A percentile compares a stretch with the other conserved stretches of the same genome.
These are phyloP conservation scores for Zymoseptoria passerinii DNA, from an alignment of 2,329 filamentous ascomycete species.

Conservation along the genomic window DNA sequence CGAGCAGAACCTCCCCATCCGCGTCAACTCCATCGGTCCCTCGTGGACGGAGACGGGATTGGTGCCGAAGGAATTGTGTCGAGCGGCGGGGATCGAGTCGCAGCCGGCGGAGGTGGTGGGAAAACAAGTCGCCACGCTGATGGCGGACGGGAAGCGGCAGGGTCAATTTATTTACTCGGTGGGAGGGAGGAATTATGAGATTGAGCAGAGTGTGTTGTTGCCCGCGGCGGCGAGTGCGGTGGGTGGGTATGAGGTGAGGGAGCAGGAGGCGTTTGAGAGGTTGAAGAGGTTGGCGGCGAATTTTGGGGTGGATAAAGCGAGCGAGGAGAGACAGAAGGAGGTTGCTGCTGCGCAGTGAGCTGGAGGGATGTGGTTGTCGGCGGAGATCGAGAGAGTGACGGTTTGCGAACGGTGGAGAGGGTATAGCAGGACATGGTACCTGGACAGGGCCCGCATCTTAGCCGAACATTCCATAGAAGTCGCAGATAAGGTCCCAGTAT, in stretches of 20 bases:
- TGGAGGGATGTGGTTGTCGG: too few species aligned
- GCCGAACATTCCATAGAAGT: not conserved
- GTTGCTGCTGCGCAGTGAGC: not conserved
- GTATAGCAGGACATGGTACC: not conserved
- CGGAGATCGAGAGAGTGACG: not conserved
- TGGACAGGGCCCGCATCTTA: not conserved
- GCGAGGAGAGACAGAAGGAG: not conserved
- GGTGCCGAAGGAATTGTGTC: constrained; percentile 35
- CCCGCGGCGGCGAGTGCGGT: constrained; percentile 12
- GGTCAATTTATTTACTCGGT: constrained; percentile 47
- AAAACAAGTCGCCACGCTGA: constrained; percentile 41
- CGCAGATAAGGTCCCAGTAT: not conserved
- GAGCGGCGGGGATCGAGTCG: constrained; percentile 33
- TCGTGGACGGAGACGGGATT: constrained; percentile 48
- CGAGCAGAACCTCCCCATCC: constrained; percentile 36
- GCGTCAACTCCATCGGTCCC: constrained; percentile 49
- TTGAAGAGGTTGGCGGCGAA: not conserved
- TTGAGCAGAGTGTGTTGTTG: constrained; percentile 38
- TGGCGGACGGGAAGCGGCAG: constrained; percentile 41
- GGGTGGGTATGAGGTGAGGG: constrained; percentile 2
- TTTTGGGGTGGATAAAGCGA: not conserved
- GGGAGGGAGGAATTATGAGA: constrained; percentile 44
- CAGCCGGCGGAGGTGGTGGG: constrained; percentile 45
- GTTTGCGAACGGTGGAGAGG: too few species aligned
- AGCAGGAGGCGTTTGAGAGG: constrained; percentile 8